Base-by-base conservation (phyloP, 2,329 filamentous ascomycete genomes). In the Pestalotiopsis sp. region DNA sequence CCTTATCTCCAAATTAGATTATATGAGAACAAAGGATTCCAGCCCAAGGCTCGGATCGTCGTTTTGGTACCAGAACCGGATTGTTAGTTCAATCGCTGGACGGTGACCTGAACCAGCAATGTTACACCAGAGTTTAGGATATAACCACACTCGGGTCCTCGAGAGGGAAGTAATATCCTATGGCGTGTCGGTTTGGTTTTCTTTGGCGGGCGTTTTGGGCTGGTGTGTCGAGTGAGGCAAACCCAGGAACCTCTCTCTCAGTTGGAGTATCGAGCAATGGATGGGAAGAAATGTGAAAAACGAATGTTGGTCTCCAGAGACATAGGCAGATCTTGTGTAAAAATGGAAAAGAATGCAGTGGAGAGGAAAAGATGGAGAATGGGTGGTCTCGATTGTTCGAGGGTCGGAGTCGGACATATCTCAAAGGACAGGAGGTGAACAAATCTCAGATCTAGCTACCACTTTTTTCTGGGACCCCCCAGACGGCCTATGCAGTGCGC, bases 361-460 rank as follows among this genome's bases (percentile, higher is more conserved):
- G 61, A 49, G 61, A 64, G 61, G 39, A 64, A 36, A 64, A 49
- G 39, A 45, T 45, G 61, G 39, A 38, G 39, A 64, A 64, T 36
- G 39, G 20, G 20, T 38, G 41, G 61, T 64, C 61, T 64, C 61
- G 61, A 64, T 64, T 49, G 59, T 49, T 64, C 61, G 61, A 38
- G 39, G 9, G 14, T 52, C 45, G 45, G 45, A n/a, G 45, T 52
- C 45, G 45, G 45, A 52, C 45, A 52, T 52, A 52, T 52, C 31
- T 36, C n/a, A 64, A 52, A 64, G 38, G n/a, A 64, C 39, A 31
- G 49, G 36, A 64, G 36, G n/a, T 45, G 41, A 31, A 64, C 38
- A 64, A 52, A 45, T 25, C 20, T 64, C 61, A 64, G 41, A 49
- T 52, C 61, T 64, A 52, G 45, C 17, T n/a, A 14, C 39, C 17